Conservation (phyloP, 2,329 filamentous ascomycete species). For the Paraphaeosphaeria sporulosa region DNA sequence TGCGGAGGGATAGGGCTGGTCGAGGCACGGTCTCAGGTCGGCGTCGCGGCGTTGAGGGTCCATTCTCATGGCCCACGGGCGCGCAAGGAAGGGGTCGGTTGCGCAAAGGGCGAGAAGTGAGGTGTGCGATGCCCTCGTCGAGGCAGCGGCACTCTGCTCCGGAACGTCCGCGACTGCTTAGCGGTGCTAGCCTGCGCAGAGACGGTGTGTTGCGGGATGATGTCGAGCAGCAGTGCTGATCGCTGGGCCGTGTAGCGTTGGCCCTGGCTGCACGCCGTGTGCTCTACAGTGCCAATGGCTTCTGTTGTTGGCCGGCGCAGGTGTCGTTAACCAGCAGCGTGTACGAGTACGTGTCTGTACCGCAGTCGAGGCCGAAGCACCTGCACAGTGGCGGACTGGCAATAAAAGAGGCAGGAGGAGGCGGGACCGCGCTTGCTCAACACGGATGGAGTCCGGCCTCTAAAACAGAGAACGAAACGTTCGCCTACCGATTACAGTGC, state of each 20-base stretch:
- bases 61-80: constrained; percentile 18
- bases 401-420: background rate
- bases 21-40: constrained; percentile 29
- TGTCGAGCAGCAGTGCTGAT: constrained; percentile 12
- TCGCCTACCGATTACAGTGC: constrained; percentile 2
- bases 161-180: constrained; percentile 8
- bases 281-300: background rate
- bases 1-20: constrained; percentile 17
- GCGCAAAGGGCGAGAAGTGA: constrained; percentile 6
- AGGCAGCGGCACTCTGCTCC: constrained; percentile 9
- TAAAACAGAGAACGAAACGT: constrained; percentile 13
- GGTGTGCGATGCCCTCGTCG: background rate
- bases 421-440: background rate
- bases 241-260: constrained; percentile 1
- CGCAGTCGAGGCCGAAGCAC: background rate
- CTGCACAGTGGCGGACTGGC: background rate
- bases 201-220: constrained; percentile 5
- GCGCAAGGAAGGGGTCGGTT: constrained; percentile 17
- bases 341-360: background rate
- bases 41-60: constrained; percentile 27
- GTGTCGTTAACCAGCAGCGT: background rate
- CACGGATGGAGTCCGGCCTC: constrained; percentile 4
- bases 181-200: constrained; percentile 10
- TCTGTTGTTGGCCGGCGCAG: background rate
- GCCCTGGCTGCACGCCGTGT: background rate